Base-by-base conservation (phyloP, 1,284 basidiomycete genomes). In the Trametes polyzona region DNA sequence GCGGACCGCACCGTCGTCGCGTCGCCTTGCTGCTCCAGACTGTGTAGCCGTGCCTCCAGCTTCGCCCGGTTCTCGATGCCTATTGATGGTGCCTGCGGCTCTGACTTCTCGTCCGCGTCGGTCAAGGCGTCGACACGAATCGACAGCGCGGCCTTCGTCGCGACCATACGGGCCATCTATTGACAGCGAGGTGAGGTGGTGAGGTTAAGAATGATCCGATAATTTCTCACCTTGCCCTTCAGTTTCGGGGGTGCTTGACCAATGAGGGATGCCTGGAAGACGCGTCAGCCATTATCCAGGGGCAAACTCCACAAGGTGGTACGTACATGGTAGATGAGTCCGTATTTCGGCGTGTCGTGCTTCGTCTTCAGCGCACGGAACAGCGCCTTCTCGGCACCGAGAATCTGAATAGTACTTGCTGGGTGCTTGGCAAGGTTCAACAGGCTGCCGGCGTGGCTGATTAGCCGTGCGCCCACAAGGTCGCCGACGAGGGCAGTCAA, bases 101-200 rank as follows among this genome's bases (percentile, higher is more conserved):
- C 92, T 1, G 93, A 93, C 75, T 98, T 97, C 69, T 87, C 91
- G 61, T 98, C 94, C 23, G 88, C 82, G 64, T 98, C 96, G 24
- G 96, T 91, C 40, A 99, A 87, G 6, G 96, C 96, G 67, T 99
- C 96, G 40, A 98, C 92, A 74, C 96, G 95, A 68, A 96, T 95
- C 4, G 96, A 97, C 10, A 99, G 85, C 0, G 96, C 93, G 4
- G 96, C 90, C 81, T 98, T 98, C 59, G 96, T 98, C 35, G 96
- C 95, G 27, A 98, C 95, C 96, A 99, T 99, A 67, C 97, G 92
- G 12, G 97, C 97, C 96, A 99, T 98, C 88, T 92, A 58, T n/a
- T n/a, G 12, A 41, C 1, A 47, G 53, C 10, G 23, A 36, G 33
- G 52, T 50, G 30, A 44, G 12, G 19, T 19, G 27, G 10, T 17